Percentiles rank a stretch among this genome's conserved stretches.
phyloP scores from a whole-genome alignment of 2,329 filamentous ascomycete species.

The Trichophyton rubrum region DNA sequence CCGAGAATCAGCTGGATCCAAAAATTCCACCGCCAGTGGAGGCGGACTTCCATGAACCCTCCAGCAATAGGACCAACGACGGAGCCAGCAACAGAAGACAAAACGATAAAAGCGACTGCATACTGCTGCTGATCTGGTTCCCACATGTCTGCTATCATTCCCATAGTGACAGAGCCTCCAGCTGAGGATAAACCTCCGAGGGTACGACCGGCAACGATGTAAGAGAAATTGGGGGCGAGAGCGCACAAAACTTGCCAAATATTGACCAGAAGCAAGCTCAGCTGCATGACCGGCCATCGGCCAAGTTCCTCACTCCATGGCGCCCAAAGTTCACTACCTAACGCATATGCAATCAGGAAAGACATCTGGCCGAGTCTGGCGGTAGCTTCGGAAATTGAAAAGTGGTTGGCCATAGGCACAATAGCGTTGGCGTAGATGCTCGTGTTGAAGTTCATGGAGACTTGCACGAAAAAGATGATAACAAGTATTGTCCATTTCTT shows the following conservation, averaged over 20 bases:
- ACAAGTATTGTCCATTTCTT: slow-evolving; percentile 60
- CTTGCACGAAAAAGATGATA: slow-evolving; percentile 57
- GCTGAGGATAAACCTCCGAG: slow-evolving; percentile 52
- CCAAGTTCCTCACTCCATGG: slow-evolving; percentile 77
- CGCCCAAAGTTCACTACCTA: slow-evolving; percentile 78
- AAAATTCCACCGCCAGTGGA: slow-evolving; percentile 48
- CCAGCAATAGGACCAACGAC: slow-evolving; percentile 38
- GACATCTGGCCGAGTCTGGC: slow-evolving; percentile 61
- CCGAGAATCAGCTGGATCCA: slow-evolving; percentile 52
- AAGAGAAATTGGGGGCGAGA: slow-evolving; percentile 57
- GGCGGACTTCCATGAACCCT: slow-evolving; percentile 38
- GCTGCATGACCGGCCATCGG: slow-evolving; percentile 60
- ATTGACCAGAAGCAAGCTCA: slow-evolving; percentile 61
- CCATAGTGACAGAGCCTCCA: slow-evolving; percentile 52
- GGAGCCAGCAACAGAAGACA: slow-evolving; percentile 45
- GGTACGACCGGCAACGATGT: slow-evolving; percentile 55
- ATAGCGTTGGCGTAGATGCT: slow-evolving; percentile 59
- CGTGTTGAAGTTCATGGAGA: slow-evolving; percentile 68
- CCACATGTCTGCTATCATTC: slow-evolving; percentile 54
- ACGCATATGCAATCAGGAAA: slow-evolving; percentile 66
- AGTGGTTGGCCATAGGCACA: slow-evolving; percentile 50
- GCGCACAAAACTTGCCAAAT: slow-evolving; percentile 62
- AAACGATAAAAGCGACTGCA: slow-evolving; percentile 48
- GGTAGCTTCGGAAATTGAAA: slow-evolving; percentile 52
- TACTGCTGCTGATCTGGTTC: slow-evolving; percentile 45